Conservation (phyloP, 2,329 filamentous ascomycete genomes). For the Fusarium illudens region DNA sequence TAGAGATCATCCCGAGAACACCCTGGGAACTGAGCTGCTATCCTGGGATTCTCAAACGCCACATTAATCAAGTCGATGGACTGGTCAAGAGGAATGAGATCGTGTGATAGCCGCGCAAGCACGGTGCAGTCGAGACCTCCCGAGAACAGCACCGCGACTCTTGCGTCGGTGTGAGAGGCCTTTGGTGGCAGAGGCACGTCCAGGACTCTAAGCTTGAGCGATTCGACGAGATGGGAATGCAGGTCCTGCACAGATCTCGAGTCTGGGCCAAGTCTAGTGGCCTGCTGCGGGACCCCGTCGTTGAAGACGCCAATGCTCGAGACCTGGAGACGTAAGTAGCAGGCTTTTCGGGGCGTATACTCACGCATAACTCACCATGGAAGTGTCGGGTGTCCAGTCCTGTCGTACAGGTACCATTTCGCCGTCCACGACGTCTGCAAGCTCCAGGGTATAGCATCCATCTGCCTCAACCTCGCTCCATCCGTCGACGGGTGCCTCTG, state of each 20-base stretch:
- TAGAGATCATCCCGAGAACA: slow-evolving; percentile 60
- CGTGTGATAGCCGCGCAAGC: slow-evolving; percentile 80
- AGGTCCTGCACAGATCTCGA: slow-evolving; percentile 64
- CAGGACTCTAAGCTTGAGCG: slow-evolving; percentile 70
- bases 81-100: slow-evolving; percentile 73
- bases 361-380: slow-evolving; percentile 55
- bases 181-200: slow-evolving; percentile 68
- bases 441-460: slow-evolving; percentile 76
- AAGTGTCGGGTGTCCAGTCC: slow-evolving; percentile 46
- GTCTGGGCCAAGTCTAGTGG: slow-evolving; percentile 23
- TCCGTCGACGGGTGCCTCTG: slow-evolving; percentile 58
- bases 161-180: slow-evolving; percentile 51
- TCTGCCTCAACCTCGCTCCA: slow-evolving; percentile 88
- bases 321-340: slow-evolving; percentile 59
- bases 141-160: slow-evolving; percentile 86
- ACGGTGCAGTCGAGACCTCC: slow-evolving; percentile 94
- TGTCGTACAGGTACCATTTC: slow-evolving; percentile 35
- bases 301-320: slow-evolving; percentile 65
- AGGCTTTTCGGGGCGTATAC: slow-evolving; percentile 38
- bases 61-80: slow-evolving; percentile 91
- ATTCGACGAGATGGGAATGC: slow-evolving; percentile 63
- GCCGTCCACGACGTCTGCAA: slow-evolving; percentile 45
- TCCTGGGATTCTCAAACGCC: slow-evolving; percentile 92
- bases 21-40: slow-evolving; percentile 63
- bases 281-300: slow-evolving; percentile 50